Percentiles rank a stretch among this genome's conserved stretches.
These are phyloP conservation scores for Pestalotiopsis sp. DNA, from an alignment of 2,329 filamentous ascomycete genomes.

Conservation along the genomic window DNA sequence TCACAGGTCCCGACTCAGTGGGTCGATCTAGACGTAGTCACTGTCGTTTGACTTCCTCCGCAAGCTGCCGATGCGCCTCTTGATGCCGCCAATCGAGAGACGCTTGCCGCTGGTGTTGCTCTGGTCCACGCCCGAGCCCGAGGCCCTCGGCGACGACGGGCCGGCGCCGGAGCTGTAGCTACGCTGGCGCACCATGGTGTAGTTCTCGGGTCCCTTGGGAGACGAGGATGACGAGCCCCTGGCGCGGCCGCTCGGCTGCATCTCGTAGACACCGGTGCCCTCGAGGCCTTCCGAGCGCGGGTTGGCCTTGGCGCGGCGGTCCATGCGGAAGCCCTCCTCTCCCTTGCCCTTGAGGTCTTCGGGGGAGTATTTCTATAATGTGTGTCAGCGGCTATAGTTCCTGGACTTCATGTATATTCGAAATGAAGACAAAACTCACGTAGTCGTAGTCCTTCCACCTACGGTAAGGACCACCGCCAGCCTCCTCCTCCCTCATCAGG, in stretches of 20 bases:
- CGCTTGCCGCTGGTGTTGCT: conserved; percentile 9
- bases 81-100: neutral
- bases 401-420: neutral
- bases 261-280: conserved; percentile 45
- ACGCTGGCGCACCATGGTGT: conserved; percentile 35
- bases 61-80: conserved; percentile 9
- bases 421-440: conserved; percentile 50
- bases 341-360: conserved; percentile 83
- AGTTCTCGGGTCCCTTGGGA: conserved; percentile 22
- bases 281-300: conserved; percentile 20
- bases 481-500: conserved; percentile 73
- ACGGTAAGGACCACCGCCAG: conserved; percentile 72
- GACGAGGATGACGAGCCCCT: neutral
- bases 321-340: conserved; percentile 72
- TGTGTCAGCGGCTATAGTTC: neutral
- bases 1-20: neutral
- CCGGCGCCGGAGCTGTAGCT: conserved; percentile 38
- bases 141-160: neutral
- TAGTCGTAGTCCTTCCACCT: conserved; percentile 73
- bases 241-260: conserved; percentile 38
- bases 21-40: neutral
- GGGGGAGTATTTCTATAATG: conserved; percentile 62
- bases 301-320: conserved; percentile 62
- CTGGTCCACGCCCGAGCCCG: neutral
- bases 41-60: neutral